phyloP scores from a whole-genome alignment of 371 early-diverging fungal genomes.

The Rhizopus delemar region DNA sequence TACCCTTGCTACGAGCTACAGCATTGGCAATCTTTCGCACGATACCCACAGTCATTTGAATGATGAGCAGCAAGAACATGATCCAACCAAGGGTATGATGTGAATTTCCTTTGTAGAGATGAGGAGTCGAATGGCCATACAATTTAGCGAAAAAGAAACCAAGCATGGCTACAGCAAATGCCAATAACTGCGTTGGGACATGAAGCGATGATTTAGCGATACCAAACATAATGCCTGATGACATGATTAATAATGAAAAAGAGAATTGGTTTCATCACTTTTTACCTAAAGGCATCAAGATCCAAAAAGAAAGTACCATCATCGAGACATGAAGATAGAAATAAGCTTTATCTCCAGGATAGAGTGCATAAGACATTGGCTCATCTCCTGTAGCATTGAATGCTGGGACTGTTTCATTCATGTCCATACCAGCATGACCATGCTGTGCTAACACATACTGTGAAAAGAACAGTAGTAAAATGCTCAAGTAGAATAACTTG shows the following conservation, averaged over 20 bases:
- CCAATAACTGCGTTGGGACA: constrained; percentile 41
- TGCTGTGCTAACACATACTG: constrained; percentile 32
- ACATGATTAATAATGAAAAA: not conserved
- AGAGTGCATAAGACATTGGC: constrained; percentile 54
- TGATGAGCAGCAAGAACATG: constrained; percentile 36
- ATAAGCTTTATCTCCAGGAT: constrained; percentile 41
- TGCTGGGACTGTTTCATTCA: constrained; percentile 34
- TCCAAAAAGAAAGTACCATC: constrained; percentile 52
- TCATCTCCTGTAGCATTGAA: constrained; percentile 53
- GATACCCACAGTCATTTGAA: constrained; percentile 47
- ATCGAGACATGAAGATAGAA: constrained; percentile 46
- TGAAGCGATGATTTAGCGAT: constrained; percentile 53
- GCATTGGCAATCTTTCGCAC: constrained; percentile 52
- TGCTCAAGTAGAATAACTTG: not conserved
- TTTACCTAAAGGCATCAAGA: constrained; percentile 54
- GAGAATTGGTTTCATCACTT: not conserved
- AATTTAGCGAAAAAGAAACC: constrained; percentile 52
- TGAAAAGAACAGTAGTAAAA: not conserved
- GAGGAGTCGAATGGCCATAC: constrained; percentile 51
- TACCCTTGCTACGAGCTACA: constrained; percentile 25
- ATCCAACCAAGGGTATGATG: constrained; percentile 54
- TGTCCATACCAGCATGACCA: constrained; percentile 26
- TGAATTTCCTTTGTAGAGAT: constrained; percentile 45
- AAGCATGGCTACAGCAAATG: constrained; percentile 37
- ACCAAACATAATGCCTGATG: constrained; percentile 51